These are phyloP conservation scores for Acidiella bohemica DNA, from an alignment of 495 filamentous ascomycete genomes.

Conservation along the genomic window DNA sequence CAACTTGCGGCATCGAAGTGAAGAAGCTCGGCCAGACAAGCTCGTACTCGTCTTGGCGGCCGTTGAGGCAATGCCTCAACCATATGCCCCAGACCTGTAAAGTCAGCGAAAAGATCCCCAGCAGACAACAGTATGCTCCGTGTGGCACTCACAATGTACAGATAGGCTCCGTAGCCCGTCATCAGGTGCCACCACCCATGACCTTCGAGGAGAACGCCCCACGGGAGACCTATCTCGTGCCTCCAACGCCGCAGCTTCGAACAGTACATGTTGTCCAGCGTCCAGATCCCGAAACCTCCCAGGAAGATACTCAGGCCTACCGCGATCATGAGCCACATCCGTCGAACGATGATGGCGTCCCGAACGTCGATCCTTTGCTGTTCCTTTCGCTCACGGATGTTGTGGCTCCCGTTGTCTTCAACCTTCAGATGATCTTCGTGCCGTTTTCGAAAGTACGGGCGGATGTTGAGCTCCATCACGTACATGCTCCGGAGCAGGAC, in stretches of 20 bases:
- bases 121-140: no score
- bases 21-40: constrained; percentile 57
- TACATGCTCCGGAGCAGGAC: constrained; percentile 75
- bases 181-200: constrained; percentile 92
- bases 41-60: constrained; percentile 60
- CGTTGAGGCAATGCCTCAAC: constrained; percentile 67
- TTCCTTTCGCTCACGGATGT: constrained; percentile 18
- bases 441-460: constrained; percentile 34
- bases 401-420: constrained; percentile 16
- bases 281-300: constrained; percentile 77
- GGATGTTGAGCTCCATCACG: constrained; percentile 72
- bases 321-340: constrained; percentile 64
- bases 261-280: constrained; percentile 73
- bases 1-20: constrained; percentile 51
- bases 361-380: constrained; percentile 36
- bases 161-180: constrained; percentile 60
- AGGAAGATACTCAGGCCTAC: constrained; percentile 64
- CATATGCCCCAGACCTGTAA: constrained; percentile 56
- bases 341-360: constrained; percentile 46
- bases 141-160: constrained; percentile 42
- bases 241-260: constrained; percentile 55
- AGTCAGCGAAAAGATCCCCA: background rate
- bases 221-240: constrained; percentile 63
- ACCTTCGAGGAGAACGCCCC: constrained; percentile 80
- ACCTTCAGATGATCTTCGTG: constrained; percentile 25